Conservation (phyloP, 495 filamentous ascomycete species). For the Penicillium coprophilum region DNA sequence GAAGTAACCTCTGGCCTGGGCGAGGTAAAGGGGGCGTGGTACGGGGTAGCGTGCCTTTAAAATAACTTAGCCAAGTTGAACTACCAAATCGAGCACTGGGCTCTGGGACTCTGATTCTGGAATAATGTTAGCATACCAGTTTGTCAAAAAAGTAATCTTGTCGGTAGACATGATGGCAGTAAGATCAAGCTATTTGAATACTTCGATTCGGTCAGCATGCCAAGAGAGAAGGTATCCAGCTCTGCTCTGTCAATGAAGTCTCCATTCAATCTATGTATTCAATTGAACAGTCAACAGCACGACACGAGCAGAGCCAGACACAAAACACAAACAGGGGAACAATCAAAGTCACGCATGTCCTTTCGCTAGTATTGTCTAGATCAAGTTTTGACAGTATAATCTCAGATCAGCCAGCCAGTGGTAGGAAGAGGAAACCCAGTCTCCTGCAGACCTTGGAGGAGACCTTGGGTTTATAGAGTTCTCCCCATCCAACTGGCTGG, state of each 20-base stretch:
- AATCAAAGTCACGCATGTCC: conserved; percentile 68
- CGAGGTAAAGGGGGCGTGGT: conserved; percentile 70
- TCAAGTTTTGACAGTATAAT: conserved; percentile 75
- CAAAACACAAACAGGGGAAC: conserved; percentile 37
- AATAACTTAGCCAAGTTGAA: conserved; percentile 30
- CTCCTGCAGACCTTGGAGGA: background rate
- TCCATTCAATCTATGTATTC: conserved; percentile 17
- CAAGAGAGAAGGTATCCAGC: conserved; percentile 4
- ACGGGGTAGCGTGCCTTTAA: conserved; percentile 67
- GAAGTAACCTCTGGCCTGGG: conserved; percentile 69
- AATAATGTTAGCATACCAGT: conserved; percentile 53
- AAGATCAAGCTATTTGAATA: conserved; percentile 21
- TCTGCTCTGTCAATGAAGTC: background rate
- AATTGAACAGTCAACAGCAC: conserved; percentile 1
- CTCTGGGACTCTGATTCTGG: conserved; percentile 4
- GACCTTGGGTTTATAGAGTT: conserved; percentile 4
- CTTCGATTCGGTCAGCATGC: conserved; percentile 24
- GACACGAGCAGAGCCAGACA: conserved; percentile 18
- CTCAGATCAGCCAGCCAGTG: conserved; percentile 52
- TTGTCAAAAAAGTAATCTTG: conserved; percentile 73
- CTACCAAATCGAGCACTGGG: background rate
- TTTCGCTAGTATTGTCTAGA: conserved; percentile 85
- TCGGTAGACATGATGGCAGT: conserved; percentile 63
- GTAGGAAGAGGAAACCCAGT: background rate
- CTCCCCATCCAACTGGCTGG: conserved; percentile 11